Evolutionary conservation across 1,284 basidiomycete species (phyloP).

Genomic region (Austropuccinia psidii): DNA sequence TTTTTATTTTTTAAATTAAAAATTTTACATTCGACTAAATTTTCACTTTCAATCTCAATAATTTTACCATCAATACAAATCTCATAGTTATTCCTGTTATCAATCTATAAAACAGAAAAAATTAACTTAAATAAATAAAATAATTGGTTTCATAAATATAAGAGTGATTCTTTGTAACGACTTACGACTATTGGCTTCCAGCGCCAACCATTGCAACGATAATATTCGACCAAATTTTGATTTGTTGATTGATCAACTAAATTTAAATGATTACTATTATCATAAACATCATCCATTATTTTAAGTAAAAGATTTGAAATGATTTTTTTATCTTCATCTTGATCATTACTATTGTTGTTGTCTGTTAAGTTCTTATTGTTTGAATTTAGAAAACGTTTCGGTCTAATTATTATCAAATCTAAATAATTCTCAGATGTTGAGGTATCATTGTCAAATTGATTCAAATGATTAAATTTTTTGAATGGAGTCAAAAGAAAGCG

Average conservation of each 20-base stretch:
- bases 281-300: conserved; percentile 62
- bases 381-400: conserved; percentile 60
- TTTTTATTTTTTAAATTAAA: too few species aligned
- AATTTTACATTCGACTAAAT: conserved; percentile 9
- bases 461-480: too few species aligned
- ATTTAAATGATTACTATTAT: conserved; percentile 62
- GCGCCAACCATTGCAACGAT: conserved; percentile 69
- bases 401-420: conserved; percentile 76
- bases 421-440: conserved; percentile 50
- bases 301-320: conserved; percentile 46
- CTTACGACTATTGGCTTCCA: conserved; percentile 80
- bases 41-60: neutral
- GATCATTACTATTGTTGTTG: conserved; percentile 38
- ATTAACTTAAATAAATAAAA: neutral
- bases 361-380: neutral
- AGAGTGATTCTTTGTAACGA: conserved; percentile 48
- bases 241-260: conserved; percentile 58
- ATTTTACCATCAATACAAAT: conserved; percentile 30
- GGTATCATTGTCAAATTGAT: neutral
- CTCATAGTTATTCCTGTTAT: neutral
- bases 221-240: conserved; percentile 72
- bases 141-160: neutral
- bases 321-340: conserved; percentile 41
- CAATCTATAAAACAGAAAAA: conserved; percentile 2
- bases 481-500: conserved; percentile 67